Evolutionary conservation across 495 filamentous ascomycete species (phyloP).

Genomic region (Podospora comata): DNA sequence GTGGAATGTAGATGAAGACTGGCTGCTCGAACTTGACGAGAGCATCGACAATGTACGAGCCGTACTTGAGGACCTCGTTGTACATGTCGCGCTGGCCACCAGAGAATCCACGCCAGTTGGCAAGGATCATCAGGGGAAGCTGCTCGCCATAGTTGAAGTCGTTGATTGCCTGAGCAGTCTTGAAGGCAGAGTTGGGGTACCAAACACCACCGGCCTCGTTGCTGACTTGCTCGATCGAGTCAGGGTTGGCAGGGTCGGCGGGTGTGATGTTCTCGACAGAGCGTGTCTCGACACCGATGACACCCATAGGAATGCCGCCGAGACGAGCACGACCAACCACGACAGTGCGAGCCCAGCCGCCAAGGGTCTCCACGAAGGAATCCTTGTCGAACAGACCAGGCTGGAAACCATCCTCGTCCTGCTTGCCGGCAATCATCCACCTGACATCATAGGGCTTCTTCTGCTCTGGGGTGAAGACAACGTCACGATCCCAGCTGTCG

Average conservation of each 20-base stretch:
- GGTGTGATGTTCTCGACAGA: constrained; percentile 95
- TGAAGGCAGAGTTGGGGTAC: constrained; percentile 99
- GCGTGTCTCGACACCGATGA: constrained; percentile 94
- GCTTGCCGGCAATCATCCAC: constrained; percentile 87
- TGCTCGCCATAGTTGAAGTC: constrained; percentile 99
- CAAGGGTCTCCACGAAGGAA: constrained; percentile 95
- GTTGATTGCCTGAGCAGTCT: constrained; percentile 96
- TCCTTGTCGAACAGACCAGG: constrained; percentile 92
- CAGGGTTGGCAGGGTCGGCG: constrained; percentile 97
- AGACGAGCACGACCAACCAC: constrained; percentile 95
- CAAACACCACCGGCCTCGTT: constrained; percentile 97
- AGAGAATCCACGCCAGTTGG: constrained; percentile 99
- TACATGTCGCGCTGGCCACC: constrained; percentile 99
- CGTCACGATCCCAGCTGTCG: constrained; percentile 92
- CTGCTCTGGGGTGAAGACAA: constrained; percentile 77
- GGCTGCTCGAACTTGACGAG: constrained; percentile 98
- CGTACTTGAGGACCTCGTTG: constrained; percentile 99
- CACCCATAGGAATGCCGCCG: constrained; percentile 97
- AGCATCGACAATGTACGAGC: constrained; percentile 96
- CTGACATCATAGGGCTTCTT: constrained; percentile 92
- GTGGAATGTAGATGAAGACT: constrained; percentile 97
- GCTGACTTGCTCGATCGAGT: constrained; percentile 90
- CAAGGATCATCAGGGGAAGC: constrained; percentile 96
- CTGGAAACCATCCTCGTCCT: constrained; percentile 75
- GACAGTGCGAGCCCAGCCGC: constrained; percentile 94